A percentile compares a stretch with the other conserved stretches of the same genome.
Conservation (phyloP, 805 yeast species). For the Lachancea sp. region DNA sequence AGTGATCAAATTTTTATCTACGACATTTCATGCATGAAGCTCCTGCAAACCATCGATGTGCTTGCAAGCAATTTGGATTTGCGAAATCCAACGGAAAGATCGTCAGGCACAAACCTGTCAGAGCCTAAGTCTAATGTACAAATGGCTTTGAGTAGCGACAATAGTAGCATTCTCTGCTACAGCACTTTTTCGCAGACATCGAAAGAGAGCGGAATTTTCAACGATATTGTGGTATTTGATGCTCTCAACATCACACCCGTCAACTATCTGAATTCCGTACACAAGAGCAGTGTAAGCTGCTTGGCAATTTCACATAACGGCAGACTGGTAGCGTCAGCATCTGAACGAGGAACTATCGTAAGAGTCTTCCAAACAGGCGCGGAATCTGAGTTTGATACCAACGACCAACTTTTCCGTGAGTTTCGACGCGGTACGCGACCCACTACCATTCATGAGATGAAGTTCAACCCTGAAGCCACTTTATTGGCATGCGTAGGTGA, state of each 20-base stretch:
- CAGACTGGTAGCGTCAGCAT: conserved; percentile 54
- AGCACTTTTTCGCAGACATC: conserved; percentile 21
- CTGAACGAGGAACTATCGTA: conserved; percentile 65
- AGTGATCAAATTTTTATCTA: conserved; percentile 77
- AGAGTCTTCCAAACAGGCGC: conserved; percentile 54
- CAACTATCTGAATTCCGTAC: conserved; percentile 36
- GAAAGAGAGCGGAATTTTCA: conserved; percentile 30
- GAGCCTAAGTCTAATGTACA: conserved; percentile 5
- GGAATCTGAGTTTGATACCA: conserved; percentile 31
- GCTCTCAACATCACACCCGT: conserved; percentile 66
- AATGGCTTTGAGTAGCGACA: conserved; percentile 27
- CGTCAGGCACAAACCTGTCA: background rate
- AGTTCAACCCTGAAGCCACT: conserved; percentile 55
- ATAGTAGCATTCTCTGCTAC: conserved; percentile 29
- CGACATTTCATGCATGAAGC: conserved; percentile 84
- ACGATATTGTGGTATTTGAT: conserved; percentile 67
- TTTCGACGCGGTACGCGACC: conserved; percentile 73
- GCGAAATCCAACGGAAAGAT: background rate
- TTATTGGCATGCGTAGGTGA: conserved; percentile 77
- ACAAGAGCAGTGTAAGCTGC: conserved; percentile 27
- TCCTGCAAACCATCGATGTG: conserved; percentile 60
- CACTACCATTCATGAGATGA: conserved; percentile 60
- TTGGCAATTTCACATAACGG: conserved; percentile 53
- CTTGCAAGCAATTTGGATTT: conserved; percentile 18
- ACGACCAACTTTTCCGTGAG: conserved; percentile 36